Evolutionary conservation across 176 grass and related monocot genomes (phyloP), one percentile per base, ranked within the genome.

Genomic region (Stipa capillata): DNA sequence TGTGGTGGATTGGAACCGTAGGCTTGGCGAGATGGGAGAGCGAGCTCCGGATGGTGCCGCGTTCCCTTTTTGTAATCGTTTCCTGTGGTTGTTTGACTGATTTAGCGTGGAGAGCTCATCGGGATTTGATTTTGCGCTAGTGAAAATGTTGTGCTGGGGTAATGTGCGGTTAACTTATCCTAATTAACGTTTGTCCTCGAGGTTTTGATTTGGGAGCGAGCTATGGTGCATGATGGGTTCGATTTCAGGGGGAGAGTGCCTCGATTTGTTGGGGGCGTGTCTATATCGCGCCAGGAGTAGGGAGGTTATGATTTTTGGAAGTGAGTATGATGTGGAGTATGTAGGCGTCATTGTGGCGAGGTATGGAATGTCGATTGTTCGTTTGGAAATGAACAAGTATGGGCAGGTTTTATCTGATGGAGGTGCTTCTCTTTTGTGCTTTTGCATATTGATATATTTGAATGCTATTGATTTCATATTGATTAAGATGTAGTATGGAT

Each of bases 401-500:
- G n/a, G n/a, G n/a, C n/a, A n/a, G n/a, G n/a, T n/a, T n/a, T n/a
- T n/a, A n/a, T n/a, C n/a, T n/a, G n/a, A n/a, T n/a, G n/a, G n/a
- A n/a, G n/a, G n/a, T n/a, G n/a, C n/a, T n/a, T n/a, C n/a, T n/a
- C n/a, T 40, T 37, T 12, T 27, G 8, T 61, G 54, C n/a, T 72
- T 5, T 31, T 29, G 69, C 55, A 62, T 37, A 20, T 6, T 20
- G 4, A 78, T 85, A 2, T 35, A 2, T 51, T 40, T 52, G 40
- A 41, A 36, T 6, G 8, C 11, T 5, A 75, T 23, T 11, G 32
- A 39, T 78, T 51, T 20, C 27, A 29, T 62, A 8, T 71, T 71
- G 16, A 23, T 55, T 49, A 51, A 43, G 77, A 87, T 87, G 77
- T 69, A 76, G 62, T 57, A 31, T 86, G 28, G n/a, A 25, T 11